These are phyloP conservation scores for Fraxinus sp. DNA, from an alignment of 305 asterid genomes.

Conservation along the genomic window DNA sequence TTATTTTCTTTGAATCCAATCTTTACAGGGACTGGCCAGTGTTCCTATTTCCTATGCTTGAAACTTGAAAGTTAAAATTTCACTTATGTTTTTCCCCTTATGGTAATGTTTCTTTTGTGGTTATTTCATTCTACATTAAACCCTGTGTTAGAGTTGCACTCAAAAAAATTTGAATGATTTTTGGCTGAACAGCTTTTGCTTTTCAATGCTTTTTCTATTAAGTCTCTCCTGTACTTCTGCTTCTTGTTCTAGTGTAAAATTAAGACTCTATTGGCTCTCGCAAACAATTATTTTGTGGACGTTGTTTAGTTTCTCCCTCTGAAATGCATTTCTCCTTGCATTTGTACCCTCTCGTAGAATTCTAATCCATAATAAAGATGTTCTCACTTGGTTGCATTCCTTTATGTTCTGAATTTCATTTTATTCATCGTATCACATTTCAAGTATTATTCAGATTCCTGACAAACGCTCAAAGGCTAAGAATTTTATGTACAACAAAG, in stretches of 20 bases:
- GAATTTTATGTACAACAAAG: neutral
- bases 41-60: neutral
- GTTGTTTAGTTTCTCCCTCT: neutral
- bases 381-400: neutral
- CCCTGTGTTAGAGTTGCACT: neutral
- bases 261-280: neutral
- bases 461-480: neutral
- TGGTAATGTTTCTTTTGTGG: neutral
- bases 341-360: neutral
- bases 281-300: neutral
- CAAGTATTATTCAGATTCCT: neutral
- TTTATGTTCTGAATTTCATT: neutral
- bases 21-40: neutral
- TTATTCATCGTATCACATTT: neutral
- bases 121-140: neutral
- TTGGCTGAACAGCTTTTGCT: neutral
- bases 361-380: neutral
- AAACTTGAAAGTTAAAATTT: neutral
- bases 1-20: neutral
- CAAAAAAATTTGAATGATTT: neutral
- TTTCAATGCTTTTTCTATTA: neutral
- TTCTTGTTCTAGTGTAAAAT: neutral
- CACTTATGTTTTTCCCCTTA: neutral
- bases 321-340: neutral
- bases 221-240: neutral